phyloP scores from a whole-genome alignment of 495 filamentous ascomycete genomes.

The Parathielavia hyrcaniae region DNA sequence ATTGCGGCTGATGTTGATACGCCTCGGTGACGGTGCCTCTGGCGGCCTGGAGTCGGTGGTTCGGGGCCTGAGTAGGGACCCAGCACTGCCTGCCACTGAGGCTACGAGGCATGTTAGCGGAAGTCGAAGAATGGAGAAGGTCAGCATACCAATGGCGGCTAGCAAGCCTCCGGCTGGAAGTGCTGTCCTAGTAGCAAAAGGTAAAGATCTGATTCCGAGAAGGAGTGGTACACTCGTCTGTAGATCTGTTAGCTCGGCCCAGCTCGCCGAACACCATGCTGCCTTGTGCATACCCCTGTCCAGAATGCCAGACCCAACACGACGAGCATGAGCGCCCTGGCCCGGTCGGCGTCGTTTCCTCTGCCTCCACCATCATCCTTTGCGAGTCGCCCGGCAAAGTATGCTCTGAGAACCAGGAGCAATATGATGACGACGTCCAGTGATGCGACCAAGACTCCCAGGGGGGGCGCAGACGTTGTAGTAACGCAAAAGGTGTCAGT shows the following conservation, averaged over 20 bases:
- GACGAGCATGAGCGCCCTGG: slow-evolving; percentile 36
- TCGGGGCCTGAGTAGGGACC: slow-evolving; percentile 19
- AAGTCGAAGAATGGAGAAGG: not conserved
- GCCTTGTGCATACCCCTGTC: slow-evolving; percentile 39
- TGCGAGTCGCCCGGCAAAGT: slow-evolving; percentile 28
- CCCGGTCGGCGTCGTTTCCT: slow-evolving; percentile 22
- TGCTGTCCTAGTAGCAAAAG: slow-evolving; percentile 42
- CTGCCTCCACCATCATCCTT: slow-evolving; percentile 20
- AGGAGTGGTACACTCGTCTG: slow-evolving; percentile 46
- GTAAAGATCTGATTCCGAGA: slow-evolving; percentile 39
- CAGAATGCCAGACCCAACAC: slow-evolving; percentile 43
- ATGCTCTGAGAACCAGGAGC: slow-evolving; percentile 34
- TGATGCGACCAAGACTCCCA: slow-evolving; percentile 39
- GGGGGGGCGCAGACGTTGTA: slow-evolving; percentile 39
- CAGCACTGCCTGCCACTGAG: slow-evolving; percentile 27
- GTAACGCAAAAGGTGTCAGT: slow-evolving; percentile 47
- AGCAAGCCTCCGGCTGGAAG: slow-evolving; percentile 46
- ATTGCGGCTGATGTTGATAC: slow-evolving; percentile 34
- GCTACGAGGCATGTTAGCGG: slow-evolving; percentile 21
- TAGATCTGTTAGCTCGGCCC: slow-evolving; percentile 24
- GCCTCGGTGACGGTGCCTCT: slow-evolving; percentile 30
- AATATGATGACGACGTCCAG: slow-evolving; percentile 43
- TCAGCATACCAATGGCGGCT: slow-evolving; percentile 42
- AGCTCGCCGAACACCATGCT: not conserved
- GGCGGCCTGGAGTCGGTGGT: slow-evolving; percentile 20